Conservation (phyloP, 148 eudicot genomes). For the Arctostaphylos glauca region DNA sequence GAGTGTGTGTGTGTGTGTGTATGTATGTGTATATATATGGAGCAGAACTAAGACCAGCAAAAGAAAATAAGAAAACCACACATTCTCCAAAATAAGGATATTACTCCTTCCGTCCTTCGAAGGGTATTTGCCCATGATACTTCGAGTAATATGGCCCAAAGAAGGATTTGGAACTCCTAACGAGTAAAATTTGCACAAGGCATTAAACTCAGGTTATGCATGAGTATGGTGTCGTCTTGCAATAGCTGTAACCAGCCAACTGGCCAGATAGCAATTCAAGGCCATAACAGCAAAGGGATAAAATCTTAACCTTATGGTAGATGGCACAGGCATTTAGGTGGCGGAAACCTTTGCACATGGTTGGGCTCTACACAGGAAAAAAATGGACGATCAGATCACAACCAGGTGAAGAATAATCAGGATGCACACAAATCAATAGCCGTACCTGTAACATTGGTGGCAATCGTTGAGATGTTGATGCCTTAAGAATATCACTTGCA, state of each 20-base stretch:
- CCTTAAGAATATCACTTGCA: conserved; percentile 81
- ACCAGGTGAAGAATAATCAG: conserved; percentile 7
- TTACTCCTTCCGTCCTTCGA: not conserved
- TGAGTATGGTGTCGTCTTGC: not conserved
- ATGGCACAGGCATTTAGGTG: conserved; percentile 79
- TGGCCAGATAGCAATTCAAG: conserved; percentile 9
- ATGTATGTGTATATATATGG: too few species aligned
- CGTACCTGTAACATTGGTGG: conserved; percentile 92
- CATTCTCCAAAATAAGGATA: not conserved
- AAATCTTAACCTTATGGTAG: conserved; percentile 74
- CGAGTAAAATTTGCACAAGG: not conserved
- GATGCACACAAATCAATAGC: not conserved
- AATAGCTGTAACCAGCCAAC: not conserved
- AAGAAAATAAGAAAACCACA: not conserved
- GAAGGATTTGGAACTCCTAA: not conserved
- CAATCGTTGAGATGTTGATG: conserved; percentile 64
- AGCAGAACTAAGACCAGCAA: not conserved
- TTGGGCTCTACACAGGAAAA: conserved; percentile 54
- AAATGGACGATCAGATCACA: not conserved
- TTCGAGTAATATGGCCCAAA: not conserved
- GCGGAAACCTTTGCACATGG: conserved; percentile 79
- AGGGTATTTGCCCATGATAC: not conserved
- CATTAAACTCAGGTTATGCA: not conserved
- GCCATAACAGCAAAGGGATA: not conserved
- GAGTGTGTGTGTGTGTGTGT: too few species aligned